phyloP scores from a whole-genome alignment of 495 filamentous ascomycete species.

The Aspergillus cavernicola region DNA sequence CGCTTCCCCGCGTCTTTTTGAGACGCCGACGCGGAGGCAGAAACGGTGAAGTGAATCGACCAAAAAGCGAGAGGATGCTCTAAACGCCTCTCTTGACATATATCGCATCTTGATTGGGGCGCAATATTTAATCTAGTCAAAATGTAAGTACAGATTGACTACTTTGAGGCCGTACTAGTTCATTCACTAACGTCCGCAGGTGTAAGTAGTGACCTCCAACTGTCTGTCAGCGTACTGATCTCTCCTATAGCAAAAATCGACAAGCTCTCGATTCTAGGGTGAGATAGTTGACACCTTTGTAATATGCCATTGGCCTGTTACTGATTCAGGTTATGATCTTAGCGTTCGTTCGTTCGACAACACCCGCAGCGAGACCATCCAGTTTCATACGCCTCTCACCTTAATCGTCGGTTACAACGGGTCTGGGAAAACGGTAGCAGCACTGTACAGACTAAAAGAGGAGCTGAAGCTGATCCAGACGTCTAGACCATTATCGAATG shows the following conservation, averaged over 20 bases:
- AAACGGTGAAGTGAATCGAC: background rate
- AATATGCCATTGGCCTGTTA: background rate
- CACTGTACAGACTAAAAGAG: background rate
- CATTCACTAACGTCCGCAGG: background rate
- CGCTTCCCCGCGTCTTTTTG: conserved; percentile 22
- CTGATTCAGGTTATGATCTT: background rate
- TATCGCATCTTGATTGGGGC: background rate
- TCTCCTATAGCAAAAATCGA: conserved; percentile 66
- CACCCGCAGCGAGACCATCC: conserved; percentile 69
- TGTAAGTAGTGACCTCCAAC: conserved; percentile 1
- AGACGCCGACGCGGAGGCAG: conserved; percentile 6
- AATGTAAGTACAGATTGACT: background rate
- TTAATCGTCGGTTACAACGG: conserved; percentile 97
- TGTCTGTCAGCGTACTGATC: conserved; percentile 5
- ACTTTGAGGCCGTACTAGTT: background rate
- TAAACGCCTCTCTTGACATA: background rate
- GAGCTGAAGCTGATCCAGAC: background rate
- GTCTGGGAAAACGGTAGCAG: conserved; percentile 81
- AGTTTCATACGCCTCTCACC: conserved; percentile 85
- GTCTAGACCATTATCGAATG: conserved; percentile 91
- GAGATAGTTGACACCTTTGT: conserved; percentile 25
- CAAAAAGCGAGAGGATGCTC: background rate
- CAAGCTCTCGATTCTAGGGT: conserved; percentile 81
- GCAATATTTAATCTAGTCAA: background rate
- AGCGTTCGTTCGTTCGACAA: conserved; percentile 93